Percentiles rank a stretch among this genome's conserved stretches.
Conservation (phyloP, 2,329 filamentous ascomycete species). For the Gremmenia infestans region DNA sequence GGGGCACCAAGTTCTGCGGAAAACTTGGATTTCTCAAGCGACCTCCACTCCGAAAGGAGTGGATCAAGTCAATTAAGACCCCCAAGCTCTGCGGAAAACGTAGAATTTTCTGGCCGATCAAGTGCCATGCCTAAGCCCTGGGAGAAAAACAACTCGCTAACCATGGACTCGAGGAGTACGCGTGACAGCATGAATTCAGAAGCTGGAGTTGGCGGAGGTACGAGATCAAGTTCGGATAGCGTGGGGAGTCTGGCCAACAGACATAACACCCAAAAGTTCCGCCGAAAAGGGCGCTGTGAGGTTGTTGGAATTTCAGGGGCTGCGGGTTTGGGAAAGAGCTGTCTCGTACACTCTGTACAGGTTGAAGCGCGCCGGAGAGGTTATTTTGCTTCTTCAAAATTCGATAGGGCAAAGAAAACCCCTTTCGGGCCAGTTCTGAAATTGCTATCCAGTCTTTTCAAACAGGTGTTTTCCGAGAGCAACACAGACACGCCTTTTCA, state of each 20-base stretch:
- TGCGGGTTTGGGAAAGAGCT: conserved; percentile 61
- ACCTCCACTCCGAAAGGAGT: neutral
- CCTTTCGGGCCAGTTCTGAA: conserved; percentile 61
- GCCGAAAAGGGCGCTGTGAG: conserved; percentile 58
- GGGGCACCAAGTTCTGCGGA: neutral
- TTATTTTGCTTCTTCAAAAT: conserved; percentile 63
- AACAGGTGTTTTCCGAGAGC: conserved; percentile 62
- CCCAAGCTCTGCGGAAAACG: conserved; percentile 19
- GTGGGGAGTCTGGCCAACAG: conserved; percentile 25
- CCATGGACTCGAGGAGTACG: conserved; percentile 19
- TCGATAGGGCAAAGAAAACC: conserved; percentile 55
- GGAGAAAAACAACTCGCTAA: conserved; percentile 26
- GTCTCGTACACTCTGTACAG: conserved; percentile 58
- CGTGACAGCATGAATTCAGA: conserved; percentile 16
- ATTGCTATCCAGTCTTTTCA: conserved; percentile 61
- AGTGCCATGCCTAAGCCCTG: conserved; percentile 17
- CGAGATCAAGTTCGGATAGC: conserved; percentile 25
- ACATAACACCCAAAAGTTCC: conserved; percentile 44
- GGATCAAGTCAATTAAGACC: conserved; percentile 16
- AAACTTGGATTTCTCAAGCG: neutral
- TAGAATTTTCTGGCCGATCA: conserved; percentile 13
- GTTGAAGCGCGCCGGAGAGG: conserved; percentile 55
- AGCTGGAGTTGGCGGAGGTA: conserved; percentile 2
- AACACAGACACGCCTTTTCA: conserved; percentile 62
- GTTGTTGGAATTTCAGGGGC: conserved; percentile 57